Evolutionary conservation across 257 asterid genomes (phyloP).

Genomic region (Asclepias syriaca): DNA sequence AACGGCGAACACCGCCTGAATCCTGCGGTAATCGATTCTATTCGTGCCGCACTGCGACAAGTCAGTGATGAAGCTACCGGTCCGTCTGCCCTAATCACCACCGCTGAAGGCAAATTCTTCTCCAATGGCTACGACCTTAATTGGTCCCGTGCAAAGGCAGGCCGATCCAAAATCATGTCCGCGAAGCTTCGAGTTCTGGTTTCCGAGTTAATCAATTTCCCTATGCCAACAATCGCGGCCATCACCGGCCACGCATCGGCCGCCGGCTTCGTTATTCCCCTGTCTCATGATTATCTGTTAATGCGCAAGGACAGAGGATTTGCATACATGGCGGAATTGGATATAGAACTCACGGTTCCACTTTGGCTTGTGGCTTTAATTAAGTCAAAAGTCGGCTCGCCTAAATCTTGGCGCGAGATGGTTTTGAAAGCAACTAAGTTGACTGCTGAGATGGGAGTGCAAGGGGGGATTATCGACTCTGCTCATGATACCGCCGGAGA

Average conservation of each 20-base stretch:
- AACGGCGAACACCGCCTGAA: constrained; percentile 57
- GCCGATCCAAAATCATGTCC: constrained; percentile 29
- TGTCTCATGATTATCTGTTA: constrained; percentile 48
- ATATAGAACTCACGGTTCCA: constrained; percentile 31
- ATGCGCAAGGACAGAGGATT: constrained; percentile 53
- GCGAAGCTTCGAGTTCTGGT: constrained; percentile 44
- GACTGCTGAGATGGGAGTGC: constrained; percentile 41
- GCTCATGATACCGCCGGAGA: constrained; percentile 39
- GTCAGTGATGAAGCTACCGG: constrained; percentile 26
- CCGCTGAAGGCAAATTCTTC: constrained; percentile 62
- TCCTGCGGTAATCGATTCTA: constrained; percentile 44
- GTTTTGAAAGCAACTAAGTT: constrained; percentile 40
- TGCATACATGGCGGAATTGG: constrained; percentile 53
- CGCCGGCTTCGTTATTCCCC: constrained; percentile 41
- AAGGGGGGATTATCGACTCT: constrained; percentile 47
- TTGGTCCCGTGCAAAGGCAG: constrained; percentile 39
- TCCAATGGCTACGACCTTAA: constrained; percentile 68
- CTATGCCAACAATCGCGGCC: constrained; percentile 70
- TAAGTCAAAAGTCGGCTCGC: constrained; percentile 34
- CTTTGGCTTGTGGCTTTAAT: constrained; percentile 36
- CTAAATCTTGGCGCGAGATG: constrained; percentile 39
- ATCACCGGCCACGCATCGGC: constrained; percentile 57
- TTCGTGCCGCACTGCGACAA: constrained; percentile 32
- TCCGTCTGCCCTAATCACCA: constrained; percentile 52
- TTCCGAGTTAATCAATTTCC: constrained; percentile 43